phyloP scores from a whole-genome alignment of 2,329 filamentous ascomycete species.

The Magnaporthiopsis poae region DNA sequence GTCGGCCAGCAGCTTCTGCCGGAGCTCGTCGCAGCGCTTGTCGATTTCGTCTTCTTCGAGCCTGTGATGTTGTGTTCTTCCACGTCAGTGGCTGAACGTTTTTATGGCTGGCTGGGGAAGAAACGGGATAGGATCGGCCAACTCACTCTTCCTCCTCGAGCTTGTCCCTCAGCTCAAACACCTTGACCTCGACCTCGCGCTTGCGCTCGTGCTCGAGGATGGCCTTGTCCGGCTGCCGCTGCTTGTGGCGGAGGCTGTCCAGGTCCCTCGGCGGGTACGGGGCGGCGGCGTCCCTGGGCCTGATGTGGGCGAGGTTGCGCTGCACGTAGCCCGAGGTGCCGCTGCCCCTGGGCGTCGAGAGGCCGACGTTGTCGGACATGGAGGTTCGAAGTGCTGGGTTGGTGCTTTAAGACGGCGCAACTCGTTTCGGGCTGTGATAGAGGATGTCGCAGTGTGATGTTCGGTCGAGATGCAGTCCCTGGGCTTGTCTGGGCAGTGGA shows the following conservation, averaged over 20 bases:
- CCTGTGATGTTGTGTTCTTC: conserved; percentile 27
- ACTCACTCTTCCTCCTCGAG: conserved; percentile 80
- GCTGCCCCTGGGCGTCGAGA: conserved; percentile 84
- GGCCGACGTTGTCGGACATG: conserved; percentile 96
- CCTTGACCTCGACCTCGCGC: conserved; percentile 82
- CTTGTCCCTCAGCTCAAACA: conserved; percentile 78
- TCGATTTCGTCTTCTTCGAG: conserved; percentile 89
- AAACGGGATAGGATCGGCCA: neutral
- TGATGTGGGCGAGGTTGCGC: conserved; percentile 82
- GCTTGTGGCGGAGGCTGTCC: conserved; percentile 60
- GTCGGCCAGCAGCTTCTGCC: conserved; percentile 52
- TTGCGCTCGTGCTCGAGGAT: conserved; percentile 92
- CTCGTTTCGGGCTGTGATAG: neutral
- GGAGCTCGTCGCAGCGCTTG: conserved; percentile 54
- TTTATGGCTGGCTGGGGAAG: no score
- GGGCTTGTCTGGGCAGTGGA: neutral
- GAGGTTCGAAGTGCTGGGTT: conserved; percentile 5
- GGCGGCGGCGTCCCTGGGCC: conserved; percentile 67
- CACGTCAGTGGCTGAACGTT: neutral
- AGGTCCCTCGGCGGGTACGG: conserved; percentile 67
- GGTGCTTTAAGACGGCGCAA: neutral
- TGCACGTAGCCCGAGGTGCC: conserved; percentile 97
- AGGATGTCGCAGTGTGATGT: neutral
- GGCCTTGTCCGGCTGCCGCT: conserved; percentile 77
- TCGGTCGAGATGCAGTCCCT: neutral